Percentiles rank a stretch among this genome's conserved stretches.
Conservation (phyloP, 2,329 filamentous ascomycete species). For the Cladosporium phlei region DNA sequence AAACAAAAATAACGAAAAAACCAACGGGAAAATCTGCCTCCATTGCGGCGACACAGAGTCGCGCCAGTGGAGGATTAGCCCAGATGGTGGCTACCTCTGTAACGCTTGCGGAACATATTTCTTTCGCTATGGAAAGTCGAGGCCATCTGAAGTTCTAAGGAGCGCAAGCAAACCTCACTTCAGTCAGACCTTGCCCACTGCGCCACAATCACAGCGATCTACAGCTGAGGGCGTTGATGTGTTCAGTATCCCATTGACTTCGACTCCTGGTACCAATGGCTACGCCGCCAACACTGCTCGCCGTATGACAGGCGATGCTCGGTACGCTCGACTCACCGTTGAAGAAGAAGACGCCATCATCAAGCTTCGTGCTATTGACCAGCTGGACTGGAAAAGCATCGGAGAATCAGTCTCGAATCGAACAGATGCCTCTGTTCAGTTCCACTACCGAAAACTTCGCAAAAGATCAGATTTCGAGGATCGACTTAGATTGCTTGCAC, state of each 20-base stretch:
- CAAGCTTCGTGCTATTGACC: conserved; percentile 38
- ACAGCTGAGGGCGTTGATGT: background rate
- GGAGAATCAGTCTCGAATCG: conserved; percentile 30
- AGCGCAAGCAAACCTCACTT: background rate
- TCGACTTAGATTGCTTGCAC: background rate
- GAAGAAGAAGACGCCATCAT: conserved; percentile 33
- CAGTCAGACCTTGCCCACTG: background rate
- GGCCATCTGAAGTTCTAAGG: conserved; percentile 18
- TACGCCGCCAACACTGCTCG: conserved; percentile 21
- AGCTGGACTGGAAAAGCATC: conserved; percentile 33
- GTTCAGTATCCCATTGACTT: conserved; percentile 5
- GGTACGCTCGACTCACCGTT: conserved; percentile 14
- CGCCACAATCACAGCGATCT: background rate
- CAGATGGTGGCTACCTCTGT: conserved; percentile 29
- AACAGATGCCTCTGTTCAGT: conserved; percentile 20
- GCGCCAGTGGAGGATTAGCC: conserved; percentile 23
- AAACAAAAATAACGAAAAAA: no score
- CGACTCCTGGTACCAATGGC: background rate
- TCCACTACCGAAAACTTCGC: conserved; percentile 17
- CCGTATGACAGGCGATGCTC: conserved; percentile 12
- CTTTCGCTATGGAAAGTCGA: conserved; percentile 27
- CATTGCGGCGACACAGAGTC: conserved; percentile 26
- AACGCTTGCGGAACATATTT: conserved; percentile 29
- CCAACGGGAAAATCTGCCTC: no score
- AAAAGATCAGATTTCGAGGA: conserved; percentile 2